Base-by-base conservation (phyloP, 495 filamentous ascomycete genomes). In the Daldinia grandis region DNA sequence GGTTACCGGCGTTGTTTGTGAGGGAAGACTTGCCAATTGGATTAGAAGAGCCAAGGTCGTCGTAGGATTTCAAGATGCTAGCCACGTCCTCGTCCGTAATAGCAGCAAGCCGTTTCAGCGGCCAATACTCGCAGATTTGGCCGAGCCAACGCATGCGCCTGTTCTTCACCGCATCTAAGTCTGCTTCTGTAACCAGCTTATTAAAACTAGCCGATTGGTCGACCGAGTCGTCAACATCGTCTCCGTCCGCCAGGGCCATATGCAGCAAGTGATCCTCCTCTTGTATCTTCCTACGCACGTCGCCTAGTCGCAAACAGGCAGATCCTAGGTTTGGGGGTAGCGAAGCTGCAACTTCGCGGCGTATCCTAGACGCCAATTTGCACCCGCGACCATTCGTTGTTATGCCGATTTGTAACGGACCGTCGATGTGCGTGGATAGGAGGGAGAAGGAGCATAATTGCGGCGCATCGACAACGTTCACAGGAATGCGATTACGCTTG, bases 71-170 rank as follows among this genome's bases (percentile, higher is more conserved):
- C 8, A 97, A 82, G 17, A 97, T 87, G 19, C 80, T 75, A 6
- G 92, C 86, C 5, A 97, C 90, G 74, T 98, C 95, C 15, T 80
- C 85, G 74, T 97, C 92, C 12, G 87, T 88, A 58, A 98, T 89
- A 28, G 84, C 83, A 7, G 93, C 93, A 2, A 99, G 86, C 17
- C 91, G 88, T 49, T 87, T 87, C 21, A 99, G 83, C 1, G 95
- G 94, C 96, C 96, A 99, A 80, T 99, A 99, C 82, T 99, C 95
- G 84, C 96, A 99, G 17, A 99, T 94, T 76, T 99, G 95, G 17
- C 90, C 88, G 3, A 99, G 80, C 96, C 96, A 99, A 25, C 95
- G 88, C 82, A 96, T 93, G 42, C 95, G 85, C 55, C 96, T 84
- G 17, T 86, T 93, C 79, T 91, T 93, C 7, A 88, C 88, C 2